Conservation (phyloP, 495 filamentous ascomycete genomes). For the Lophium mytilinum region DNA sequence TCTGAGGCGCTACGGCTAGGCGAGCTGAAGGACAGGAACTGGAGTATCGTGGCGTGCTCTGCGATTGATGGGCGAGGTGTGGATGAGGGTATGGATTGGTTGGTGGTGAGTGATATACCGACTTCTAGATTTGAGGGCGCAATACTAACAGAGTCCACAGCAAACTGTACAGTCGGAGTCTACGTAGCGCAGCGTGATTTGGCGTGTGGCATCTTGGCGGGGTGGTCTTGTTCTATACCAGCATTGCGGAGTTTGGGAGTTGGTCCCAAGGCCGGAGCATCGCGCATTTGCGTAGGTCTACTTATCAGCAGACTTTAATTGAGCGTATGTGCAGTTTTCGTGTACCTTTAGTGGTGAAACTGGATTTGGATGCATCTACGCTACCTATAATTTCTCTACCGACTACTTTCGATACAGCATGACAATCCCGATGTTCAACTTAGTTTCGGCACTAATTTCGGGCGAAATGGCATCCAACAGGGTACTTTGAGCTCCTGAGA, state of each 20-base stretch:
- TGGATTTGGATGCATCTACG: too few species aligned
- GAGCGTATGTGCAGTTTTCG: too few species aligned
- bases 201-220: not conserved
- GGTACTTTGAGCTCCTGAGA: too few species aligned
- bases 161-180: constrained; percentile 15
- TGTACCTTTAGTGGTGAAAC: too few species aligned
- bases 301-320: too few species aligned
- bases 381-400: too few species aligned
- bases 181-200: not conserved
- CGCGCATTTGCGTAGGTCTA: not conserved
- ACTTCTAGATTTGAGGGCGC: not conserved
- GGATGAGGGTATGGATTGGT: constrained; percentile 96
- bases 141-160: not conserved
- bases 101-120: constrained; percentile 66
- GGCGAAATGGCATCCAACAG: too few species aligned
- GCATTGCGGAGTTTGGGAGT: constrained; percentile 12
- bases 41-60: constrained; percentile 96
- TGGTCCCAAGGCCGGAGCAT: not conserved
- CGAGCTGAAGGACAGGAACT: constrained; percentile 90
- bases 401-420: too few species aligned
- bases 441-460: too few species aligned
- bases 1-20: constrained; percentile 84
- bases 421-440: too few species aligned
- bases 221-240: not conserved
- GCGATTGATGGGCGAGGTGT: constrained; percentile 93